Evolutionary conservation across 2,329 filamentous ascomycete genomes (phyloP).

Genomic region (Scleromitrula shiraiana): DNA sequence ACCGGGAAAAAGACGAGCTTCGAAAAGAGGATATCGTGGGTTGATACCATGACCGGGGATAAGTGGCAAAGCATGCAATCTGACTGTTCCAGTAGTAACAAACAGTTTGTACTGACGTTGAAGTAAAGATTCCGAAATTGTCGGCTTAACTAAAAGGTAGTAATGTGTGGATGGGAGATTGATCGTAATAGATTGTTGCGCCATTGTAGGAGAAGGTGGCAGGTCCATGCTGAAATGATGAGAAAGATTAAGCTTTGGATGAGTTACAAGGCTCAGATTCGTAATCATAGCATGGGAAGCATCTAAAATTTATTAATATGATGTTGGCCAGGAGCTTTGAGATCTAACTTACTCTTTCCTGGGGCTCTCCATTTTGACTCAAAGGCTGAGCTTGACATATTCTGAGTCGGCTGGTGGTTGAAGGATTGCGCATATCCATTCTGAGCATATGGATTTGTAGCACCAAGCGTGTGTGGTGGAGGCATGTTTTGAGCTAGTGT

Average conservation of each 20-base stretch:
- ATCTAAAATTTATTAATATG: slow-evolving; percentile 34
- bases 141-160: slow-evolving; percentile 63
- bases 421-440: slow-evolving; percentile 27
- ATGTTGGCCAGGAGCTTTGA: slow-evolving; percentile 1
- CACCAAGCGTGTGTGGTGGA: slow-evolving; percentile 25
- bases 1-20: slow-evolving; percentile 61
- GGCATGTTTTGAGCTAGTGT: slow-evolving; percentile 21
- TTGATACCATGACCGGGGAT: slow-evolving; percentile 47
- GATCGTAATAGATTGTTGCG: slow-evolving; percentile 65
- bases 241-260: slow-evolving; percentile 55
- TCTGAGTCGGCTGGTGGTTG: slow-evolving; percentile 25
- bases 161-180: slow-evolving; percentile 60
- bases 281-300: slow-evolving; percentile 57
- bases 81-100: slow-evolving; percentile 59
- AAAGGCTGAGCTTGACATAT: slow-evolving; percentile 31
- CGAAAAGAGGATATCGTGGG: slow-evolving; percentile 61
- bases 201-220: slow-evolving; percentile 54
- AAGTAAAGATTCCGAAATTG: slow-evolving; percentile 54
- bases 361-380: slow-evolving; percentile 36
- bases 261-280: slow-evolving; percentile 57
- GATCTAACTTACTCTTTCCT: slow-evolving; percentile 38
- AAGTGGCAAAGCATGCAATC: slow-evolving; percentile 40
- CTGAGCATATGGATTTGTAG: slow-evolving; percentile 14
- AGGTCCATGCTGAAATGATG: slow-evolving; percentile 57
- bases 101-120: slow-evolving; percentile 70